Conservation (phyloP, 129 eudicot species). For the Calendula officinalis region DNA sequence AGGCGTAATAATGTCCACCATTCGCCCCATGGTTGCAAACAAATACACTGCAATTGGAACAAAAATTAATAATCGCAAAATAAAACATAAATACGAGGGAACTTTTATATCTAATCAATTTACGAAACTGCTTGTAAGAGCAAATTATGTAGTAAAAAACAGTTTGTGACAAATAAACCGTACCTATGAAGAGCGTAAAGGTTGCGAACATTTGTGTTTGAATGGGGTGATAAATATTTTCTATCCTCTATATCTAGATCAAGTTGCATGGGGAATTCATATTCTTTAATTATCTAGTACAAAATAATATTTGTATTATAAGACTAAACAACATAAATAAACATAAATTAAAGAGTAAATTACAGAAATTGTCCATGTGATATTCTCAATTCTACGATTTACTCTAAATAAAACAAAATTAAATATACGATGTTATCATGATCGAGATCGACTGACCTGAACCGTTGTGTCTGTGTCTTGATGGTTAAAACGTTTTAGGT, state of each 20-base stretch:
- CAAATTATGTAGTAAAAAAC: neutral
- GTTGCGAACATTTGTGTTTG: constrained; percentile 81
- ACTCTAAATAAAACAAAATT: neutral
- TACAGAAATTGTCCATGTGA: no score
- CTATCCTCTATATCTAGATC: constrained; percentile 87
- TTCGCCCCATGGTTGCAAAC: constrained; percentile 98
- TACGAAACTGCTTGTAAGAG: no score
- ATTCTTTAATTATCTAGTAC: constrained; percentile 75
- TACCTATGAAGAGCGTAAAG: constrained; percentile 88
- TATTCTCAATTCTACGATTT: no score
- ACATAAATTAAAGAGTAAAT: neutral
- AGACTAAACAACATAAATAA: no score
- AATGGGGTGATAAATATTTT: constrained; percentile 76
- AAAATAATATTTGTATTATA: neutral
- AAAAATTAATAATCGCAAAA: constrained; percentile 12
- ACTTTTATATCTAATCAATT: no score
- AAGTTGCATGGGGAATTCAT: constrained; percentile 86
- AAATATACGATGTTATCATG: no score
- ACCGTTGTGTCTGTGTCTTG: constrained; percentile 92
- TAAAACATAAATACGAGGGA: neutral
- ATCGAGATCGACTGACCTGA: no score
- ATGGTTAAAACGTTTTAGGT: constrained; percentile 87
- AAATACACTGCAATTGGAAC: constrained; percentile 68
- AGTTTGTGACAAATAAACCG: neutral
- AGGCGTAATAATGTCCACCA: constrained; percentile 96